Evolutionary conservation across 805 yeast species (phyloP).

Genomic region (Starmerella vitae): DNA sequence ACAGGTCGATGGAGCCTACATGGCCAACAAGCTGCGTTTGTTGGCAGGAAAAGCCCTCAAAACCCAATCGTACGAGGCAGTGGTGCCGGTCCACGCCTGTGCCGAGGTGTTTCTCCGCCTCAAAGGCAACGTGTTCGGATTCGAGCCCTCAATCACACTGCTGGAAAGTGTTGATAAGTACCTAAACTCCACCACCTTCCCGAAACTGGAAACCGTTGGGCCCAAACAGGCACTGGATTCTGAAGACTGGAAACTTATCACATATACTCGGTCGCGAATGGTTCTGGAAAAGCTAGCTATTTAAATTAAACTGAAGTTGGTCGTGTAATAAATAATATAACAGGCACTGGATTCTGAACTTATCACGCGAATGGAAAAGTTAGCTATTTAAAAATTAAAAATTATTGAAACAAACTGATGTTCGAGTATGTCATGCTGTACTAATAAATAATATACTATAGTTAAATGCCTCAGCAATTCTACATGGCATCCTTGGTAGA

Average conservation of each 20-base stretch:
- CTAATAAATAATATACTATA: background rate
- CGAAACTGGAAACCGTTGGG: background rate
- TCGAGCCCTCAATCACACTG: conserved; percentile 1
- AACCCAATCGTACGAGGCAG: conserved; percentile 1
- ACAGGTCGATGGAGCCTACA: background rate
- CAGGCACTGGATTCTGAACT: background rate
- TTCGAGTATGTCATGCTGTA: too few species aligned
- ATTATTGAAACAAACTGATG: background rate
- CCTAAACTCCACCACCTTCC: background rate
- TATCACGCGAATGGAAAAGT: too few species aligned
- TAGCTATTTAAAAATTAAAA: background rate
- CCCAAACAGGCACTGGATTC: conserved; percentile 11
- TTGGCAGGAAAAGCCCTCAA: conserved; percentile 9
- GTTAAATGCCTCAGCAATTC: background rate
- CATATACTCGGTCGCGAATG: conserved; percentile 11
- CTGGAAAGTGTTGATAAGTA: conserved; percentile 2
- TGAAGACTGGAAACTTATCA: conserved; percentile 7
- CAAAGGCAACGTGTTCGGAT: background rate
- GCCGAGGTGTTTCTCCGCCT: conserved; percentile 10
- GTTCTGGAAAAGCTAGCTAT: conserved; percentile 8
- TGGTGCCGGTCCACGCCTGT: conserved; percentile 8
- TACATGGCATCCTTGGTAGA: conserved; percentile 18
- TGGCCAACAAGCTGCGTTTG: conserved; percentile 2
- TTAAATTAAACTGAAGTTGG: background rate
- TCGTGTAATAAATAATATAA: background rate